A percentile compares a stretch with the other conserved stretches of the same genome.
Evolutionary conservation across 1,284 basidiomycete genomes (phyloP).

Genomic region (Singerocomus rubriflavus): DNA sequence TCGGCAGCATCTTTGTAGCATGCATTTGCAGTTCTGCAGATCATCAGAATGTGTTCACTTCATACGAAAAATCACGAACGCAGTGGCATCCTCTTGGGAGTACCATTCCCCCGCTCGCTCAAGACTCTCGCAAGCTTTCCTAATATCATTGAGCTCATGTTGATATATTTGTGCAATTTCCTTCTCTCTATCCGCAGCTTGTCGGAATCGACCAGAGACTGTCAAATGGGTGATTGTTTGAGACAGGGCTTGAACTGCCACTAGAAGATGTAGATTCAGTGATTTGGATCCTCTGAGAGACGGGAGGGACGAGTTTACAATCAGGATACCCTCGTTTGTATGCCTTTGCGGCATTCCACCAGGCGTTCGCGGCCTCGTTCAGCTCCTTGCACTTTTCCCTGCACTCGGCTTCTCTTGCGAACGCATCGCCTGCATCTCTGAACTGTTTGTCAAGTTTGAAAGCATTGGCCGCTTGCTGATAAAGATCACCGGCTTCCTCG

Average conservation of each 20-base stretch:
- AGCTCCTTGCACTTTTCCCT: conserved; percentile 81
- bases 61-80: conserved; percentile 49
- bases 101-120: conserved; percentile 98
- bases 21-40: conserved; percentile 83
- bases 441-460: conserved; percentile 95
- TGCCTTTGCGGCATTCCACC: conserved; percentile 94
- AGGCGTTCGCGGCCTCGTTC: conserved; percentile 94
- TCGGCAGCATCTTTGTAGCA: conserved; percentile 98
- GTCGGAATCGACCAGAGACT: conserved; percentile 86
- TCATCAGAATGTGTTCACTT: conserved; percentile 7
- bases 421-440: conserved; percentile 87
- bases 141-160: conserved; percentile 70
- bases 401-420: conserved; percentile 88
- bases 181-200: conserved; percentile 97
- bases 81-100: conserved; percentile 91
- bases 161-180: conserved; percentile 94
- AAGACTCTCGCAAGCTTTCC: conserved; percentile 86
- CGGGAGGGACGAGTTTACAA: conserved; percentile 41
- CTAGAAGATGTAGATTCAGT: conserved; percentile 42
- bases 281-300: conserved; percentile 1
- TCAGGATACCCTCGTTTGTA: conserved; percentile 88
- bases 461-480: conserved; percentile 90
- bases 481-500: conserved; percentile 94
- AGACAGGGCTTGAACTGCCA: conserved; percentile 87
- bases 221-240: conserved; percentile 86